Conservation (phyloP, 805 yeast species). For the Starmerella vitae region DNA sequence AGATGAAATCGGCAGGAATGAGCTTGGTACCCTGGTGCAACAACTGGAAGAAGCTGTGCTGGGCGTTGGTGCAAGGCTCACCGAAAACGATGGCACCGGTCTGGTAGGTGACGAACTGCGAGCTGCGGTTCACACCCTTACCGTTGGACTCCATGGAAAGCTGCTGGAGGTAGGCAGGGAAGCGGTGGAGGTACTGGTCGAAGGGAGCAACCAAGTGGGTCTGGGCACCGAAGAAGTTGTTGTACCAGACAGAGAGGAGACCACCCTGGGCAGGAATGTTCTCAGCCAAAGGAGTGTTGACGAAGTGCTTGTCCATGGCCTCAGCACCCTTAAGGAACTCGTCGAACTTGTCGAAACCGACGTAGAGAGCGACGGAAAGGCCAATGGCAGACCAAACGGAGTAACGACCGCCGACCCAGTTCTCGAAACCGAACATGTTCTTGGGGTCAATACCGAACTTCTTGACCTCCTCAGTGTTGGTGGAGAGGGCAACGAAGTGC, state of each 20-base stretch:
- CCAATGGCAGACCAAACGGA: conserved; percentile 99
- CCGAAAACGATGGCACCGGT: conserved; percentile 94
- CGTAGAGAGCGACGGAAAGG: conserved; percentile 82
- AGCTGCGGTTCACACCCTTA: conserved; percentile 89
- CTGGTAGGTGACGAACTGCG: conserved; percentile 81
- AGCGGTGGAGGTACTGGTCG: conserved; percentile 96
- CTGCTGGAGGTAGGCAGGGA: conserved; percentile 99
- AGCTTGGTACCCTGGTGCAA: conserved; percentile 98
- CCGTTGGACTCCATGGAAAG: conserved; percentile 98
- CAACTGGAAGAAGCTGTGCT: conserved; percentile 98
- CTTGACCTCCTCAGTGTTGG: conserved; percentile 80
- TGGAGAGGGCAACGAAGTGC: conserved; percentile 94
- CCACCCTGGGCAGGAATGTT: conserved; percentile 94
- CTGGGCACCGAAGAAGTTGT: conserved; percentile 95
- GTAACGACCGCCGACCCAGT: conserved; percentile 99
- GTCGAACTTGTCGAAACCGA: conserved; percentile 91
- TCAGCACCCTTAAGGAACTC: conserved; percentile 93
- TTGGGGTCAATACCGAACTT: conserved; percentile 94
- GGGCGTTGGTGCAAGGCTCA: conserved; percentile 98
- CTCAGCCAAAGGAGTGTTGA: conserved; percentile 66
- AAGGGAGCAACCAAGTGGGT: conserved; percentile 97
- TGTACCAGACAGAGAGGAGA: conserved; percentile 91
- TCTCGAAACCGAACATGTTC: conserved; percentile 97
- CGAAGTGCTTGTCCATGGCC: conserved; percentile 88
- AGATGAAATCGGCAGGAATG: conserved; percentile 91